phyloP scores from a whole-genome alignment of 2,329 filamentous ascomycete genomes.

The Colletotrichum tabaci region DNA sequence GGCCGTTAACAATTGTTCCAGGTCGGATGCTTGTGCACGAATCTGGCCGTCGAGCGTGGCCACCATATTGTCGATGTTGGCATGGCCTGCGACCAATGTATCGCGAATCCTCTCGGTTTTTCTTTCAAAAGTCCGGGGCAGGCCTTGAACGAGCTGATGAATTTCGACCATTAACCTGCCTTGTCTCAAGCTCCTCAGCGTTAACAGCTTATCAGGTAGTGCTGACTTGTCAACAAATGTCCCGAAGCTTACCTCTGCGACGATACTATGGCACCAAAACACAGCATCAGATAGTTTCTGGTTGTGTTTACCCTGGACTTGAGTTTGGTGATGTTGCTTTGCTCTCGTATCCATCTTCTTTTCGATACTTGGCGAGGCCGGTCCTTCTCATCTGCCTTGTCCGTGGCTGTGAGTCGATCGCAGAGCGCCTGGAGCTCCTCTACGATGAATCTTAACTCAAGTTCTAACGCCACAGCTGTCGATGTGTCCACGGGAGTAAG shows the following conservation, averaged over 20 bases:
- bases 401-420: background rate
- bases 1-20: background rate
- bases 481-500: background rate
- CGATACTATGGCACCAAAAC: conserved; percentile 7
- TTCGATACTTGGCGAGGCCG: conserved; percentile 14
- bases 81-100: background rate
- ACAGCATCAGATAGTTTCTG: conserved; percentile 7
- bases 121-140: background rate
- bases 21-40: background rate
- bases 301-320: conserved; percentile 4
- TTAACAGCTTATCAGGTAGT: background rate
- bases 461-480: conserved; percentile 1
- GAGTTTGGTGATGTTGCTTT: conserved; percentile 11
- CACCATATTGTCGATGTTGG: background rate
- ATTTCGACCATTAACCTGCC: conserved; percentile 10
- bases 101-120: background rate
- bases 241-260: conserved; percentile 14
- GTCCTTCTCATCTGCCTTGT: background rate
- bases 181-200: conserved; percentile 2
- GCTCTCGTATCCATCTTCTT: conserved; percentile 13
- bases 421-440: conserved; percentile 15
- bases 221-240: background rate
- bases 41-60: conserved; percentile 3
- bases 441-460: conserved; percentile 2
- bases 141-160: conserved; percentile 1